Evolutionary conservation across 2,329 filamentous ascomycete species (phyloP).

Genomic region (Colletotrichum abscissum): DNA sequence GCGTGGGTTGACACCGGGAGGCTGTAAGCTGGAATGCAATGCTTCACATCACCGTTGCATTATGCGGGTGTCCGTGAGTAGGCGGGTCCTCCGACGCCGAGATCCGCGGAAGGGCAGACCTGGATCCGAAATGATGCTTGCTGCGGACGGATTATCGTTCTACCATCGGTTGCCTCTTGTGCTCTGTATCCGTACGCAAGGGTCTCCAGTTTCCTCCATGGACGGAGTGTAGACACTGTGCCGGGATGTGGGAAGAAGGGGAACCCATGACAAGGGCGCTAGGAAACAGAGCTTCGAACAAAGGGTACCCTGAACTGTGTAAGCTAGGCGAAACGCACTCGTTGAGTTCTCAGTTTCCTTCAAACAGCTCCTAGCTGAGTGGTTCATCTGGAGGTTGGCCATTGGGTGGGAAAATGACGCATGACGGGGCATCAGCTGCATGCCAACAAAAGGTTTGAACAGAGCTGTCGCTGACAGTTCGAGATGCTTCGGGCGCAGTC

Average conservation of each 20-base stretch:
- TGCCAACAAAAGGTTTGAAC: not conserved
- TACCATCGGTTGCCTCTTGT: not conserved
- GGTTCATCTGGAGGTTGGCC: conserved; percentile 25
- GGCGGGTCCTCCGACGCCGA: not conserved
- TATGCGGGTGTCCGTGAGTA: not conserved
- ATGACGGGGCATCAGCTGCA: not conserved
- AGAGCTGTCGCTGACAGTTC: not conserved
- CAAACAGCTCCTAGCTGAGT: not conserved
- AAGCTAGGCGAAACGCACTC: not conserved
- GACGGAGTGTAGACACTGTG: not conserved
- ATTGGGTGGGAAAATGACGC: not conserved
- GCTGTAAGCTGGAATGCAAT: not conserved
- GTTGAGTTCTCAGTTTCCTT: not conserved
- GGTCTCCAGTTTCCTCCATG: not conserved
- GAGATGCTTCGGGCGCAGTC: not conserved
- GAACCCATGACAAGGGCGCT: not conserved
- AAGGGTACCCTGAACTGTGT: not conserved
- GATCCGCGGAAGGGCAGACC: not conserved
- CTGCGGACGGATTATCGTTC: not conserved
- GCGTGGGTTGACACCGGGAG: not conserved
- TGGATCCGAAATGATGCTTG: not conserved
- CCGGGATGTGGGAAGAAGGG: conserved; percentile 21
- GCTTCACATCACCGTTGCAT: not conserved
- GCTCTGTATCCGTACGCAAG: not conserved
- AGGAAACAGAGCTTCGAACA: not conserved